A percentile compares a stretch with the other conserved stretches of the same genome.
phyloP scores from a whole-genome alignment of 2,329 filamentous ascomycete genomes.

The Ophiosphaerella narmari region DNA sequence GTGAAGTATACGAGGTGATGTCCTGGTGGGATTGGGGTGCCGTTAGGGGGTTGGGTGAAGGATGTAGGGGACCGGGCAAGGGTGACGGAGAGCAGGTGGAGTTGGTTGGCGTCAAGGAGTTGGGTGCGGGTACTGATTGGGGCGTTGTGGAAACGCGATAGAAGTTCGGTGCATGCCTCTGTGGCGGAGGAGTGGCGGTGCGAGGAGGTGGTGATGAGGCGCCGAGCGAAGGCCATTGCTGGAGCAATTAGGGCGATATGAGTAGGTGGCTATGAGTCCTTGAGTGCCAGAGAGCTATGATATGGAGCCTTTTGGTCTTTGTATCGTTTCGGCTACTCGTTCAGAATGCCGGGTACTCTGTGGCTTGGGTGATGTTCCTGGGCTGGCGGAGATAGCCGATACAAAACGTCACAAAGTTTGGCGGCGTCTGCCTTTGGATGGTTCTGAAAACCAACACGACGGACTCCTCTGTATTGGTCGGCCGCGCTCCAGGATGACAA shows the following conservation, averaged over 20 bases:
- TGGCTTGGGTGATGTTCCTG: not conserved
- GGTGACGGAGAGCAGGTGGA: slow-evolving; percentile 37
- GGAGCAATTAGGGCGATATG: too few relatives aligned
- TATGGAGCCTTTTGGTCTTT: too few relatives aligned
- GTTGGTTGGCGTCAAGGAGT: slow-evolving; percentile 39
- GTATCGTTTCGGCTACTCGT: not conserved
- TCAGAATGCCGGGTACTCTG: not conserved
- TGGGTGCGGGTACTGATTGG: slow-evolving; percentile 38
- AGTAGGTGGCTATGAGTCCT: too few relatives aligned
- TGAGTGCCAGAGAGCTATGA: too few relatives aligned
- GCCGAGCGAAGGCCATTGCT: slow-evolving; percentile 23
- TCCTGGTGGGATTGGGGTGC: slow-evolving; percentile 62
- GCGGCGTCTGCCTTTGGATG: too few relatives aligned
- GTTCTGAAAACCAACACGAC: too few relatives aligned
- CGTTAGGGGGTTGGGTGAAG: slow-evolving; percentile 21
- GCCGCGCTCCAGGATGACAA: too few relatives aligned
- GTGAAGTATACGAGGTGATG: slow-evolving; percentile 92
- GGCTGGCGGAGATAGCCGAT: not conserved
- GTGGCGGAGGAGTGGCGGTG: slow-evolving; percentile 26
- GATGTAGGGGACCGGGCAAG: slow-evolving; percentile 30
- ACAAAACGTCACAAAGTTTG: too few relatives aligned
- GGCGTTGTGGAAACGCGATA: slow-evolving; percentile 33
- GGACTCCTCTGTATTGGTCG: too few relatives aligned
- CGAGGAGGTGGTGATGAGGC: slow-evolving; percentile 23
- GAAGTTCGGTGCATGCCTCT: slow-evolving; percentile 37